A percentile compares a stretch with the other conserved stretches of the same genome.
Conservation (phyloP, 495 filamentous ascomycete genomes). For the Cercophora newfieldiana region DNA sequence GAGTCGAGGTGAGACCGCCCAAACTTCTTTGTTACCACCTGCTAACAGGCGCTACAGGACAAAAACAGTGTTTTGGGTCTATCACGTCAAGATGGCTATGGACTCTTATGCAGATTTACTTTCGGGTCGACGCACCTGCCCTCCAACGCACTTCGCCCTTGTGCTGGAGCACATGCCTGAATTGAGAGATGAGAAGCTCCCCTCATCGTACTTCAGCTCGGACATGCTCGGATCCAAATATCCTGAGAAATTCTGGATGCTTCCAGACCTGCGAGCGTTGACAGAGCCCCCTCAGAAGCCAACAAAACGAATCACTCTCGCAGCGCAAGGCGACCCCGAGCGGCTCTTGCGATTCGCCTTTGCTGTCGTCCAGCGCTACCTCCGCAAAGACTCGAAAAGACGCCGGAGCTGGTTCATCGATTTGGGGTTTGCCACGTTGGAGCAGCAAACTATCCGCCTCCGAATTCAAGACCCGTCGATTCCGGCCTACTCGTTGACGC, state of each 20-base stretch:
- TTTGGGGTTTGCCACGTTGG: constrained; percentile 19
- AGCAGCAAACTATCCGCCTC: constrained; percentile 17
- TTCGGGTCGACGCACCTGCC: not conserved
- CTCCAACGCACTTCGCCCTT: not conserved
- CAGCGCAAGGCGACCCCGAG: constrained; percentile 13
- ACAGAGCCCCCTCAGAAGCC: constrained; percentile 1
- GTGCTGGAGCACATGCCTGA: constrained; percentile 17
- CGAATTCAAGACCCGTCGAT: constrained; percentile 10
- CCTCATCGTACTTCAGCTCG: constrained; percentile 18
- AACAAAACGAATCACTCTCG: not conserved
- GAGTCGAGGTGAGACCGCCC: constrained; percentile 20
- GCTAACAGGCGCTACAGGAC: constrained; percentile 10
- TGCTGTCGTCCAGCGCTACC: constrained; percentile 22
- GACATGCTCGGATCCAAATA: constrained; percentile 18
- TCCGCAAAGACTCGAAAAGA: constrained; percentile 15
- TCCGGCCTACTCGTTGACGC: constrained; percentile 20
- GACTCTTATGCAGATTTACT: not conserved
- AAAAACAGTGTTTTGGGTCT: constrained; percentile 29
- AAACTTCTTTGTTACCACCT: not conserved
- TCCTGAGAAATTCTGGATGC: constrained; percentile 21
- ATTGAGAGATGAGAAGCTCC: constrained; percentile 16
- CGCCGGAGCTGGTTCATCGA: constrained; percentile 29
- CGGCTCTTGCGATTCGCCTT: constrained; percentile 21
- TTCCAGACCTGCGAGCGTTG: constrained; percentile 20
- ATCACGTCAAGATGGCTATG: constrained; percentile 25